Conservation (phyloP, 345 rosid genomes). For the Melastoma malabathricum region DNA sequence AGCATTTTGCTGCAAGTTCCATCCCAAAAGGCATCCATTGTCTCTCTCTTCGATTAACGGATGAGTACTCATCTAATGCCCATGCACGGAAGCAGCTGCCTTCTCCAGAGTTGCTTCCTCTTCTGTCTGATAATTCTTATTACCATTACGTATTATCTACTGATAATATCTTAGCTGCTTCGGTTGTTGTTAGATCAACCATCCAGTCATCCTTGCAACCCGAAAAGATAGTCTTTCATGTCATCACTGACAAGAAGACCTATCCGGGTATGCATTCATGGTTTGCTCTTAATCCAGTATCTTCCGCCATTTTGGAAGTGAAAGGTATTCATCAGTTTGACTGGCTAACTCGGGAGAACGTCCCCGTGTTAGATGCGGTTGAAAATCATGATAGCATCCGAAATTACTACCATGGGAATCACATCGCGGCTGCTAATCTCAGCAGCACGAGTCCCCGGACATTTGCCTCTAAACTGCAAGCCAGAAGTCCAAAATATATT, state of each 20-base stretch:
- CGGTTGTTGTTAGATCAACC: constrained; percentile 90
- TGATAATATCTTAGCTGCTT: constrained; percentile 96
- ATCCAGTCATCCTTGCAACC: constrained; percentile 77
- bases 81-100: constrained; percentile 97
- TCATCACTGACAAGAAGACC: constrained; percentile 98
- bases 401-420: constrained; percentile 94
- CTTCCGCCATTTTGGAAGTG: constrained; percentile 88
- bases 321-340: constrained; percentile 99
- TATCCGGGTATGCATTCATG: constrained; percentile 99
- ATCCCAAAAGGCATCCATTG: constrained; percentile 98
- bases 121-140: constrained; percentile 78
- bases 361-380: constrained; percentile 97
- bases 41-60: constrained; percentile 90
- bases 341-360: constrained; percentile 97
- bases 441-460: constrained; percentile 66
- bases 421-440: constrained; percentile 76
- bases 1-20: constrained; percentile 98
- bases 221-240: constrained; percentile 86
- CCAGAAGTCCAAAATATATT: constrained; percentile 98
- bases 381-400: constrained; percentile 77
- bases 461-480: constrained; percentile 93
- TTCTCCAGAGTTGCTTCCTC: constrained; percentile 91
- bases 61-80: constrained; percentile 98
- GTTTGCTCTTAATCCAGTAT: constrained; percentile 84
- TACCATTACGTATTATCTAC: constrained; percentile 85